phyloP scores from a whole-genome alignment of 1,284 basidiomycete species.

The Ceratobasidium sp. region DNA sequence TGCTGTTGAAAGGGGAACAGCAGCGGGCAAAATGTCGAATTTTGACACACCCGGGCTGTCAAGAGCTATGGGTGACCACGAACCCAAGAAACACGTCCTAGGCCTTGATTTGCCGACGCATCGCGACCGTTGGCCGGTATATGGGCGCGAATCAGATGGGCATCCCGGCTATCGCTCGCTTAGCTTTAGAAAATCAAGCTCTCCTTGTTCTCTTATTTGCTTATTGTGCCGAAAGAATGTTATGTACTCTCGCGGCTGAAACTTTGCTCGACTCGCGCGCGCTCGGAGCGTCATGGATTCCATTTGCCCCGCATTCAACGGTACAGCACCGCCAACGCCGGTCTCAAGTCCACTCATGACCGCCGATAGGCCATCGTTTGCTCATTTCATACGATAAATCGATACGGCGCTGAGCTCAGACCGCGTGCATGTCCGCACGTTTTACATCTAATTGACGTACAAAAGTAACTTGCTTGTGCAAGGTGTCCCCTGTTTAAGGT shows the following conservation, averaged over 20 bases:
- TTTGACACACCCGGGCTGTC: too few species aligned
- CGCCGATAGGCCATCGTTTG: not conserved
- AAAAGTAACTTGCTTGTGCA: not conserved
- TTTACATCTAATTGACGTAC: conserved; percentile 14
- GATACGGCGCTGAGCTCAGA: conserved; percentile 1
- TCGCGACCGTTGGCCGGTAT: not conserved
- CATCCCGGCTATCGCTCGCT: not conserved
- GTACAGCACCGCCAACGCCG: not conserved
- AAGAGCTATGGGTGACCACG: too few species aligned
- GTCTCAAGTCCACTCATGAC: not conserved
- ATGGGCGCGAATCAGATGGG: not conserved
- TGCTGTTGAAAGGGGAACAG: too few species aligned
- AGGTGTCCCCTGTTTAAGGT: conserved; percentile 7
- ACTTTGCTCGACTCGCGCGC: not conserved
- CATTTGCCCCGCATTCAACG: conserved; percentile 3
- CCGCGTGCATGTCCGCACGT: not conserved
- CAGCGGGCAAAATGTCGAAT: too few species aligned
- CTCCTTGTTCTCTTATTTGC: too few species aligned
- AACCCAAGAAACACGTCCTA: too few species aligned
- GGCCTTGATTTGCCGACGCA: not conserved
- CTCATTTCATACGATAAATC: not conserved
- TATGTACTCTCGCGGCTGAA: too few species aligned
- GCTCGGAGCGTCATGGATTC: not conserved
- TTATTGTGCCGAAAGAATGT: too few species aligned
- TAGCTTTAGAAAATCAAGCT: conserved; percentile 14